These are phyloP conservation scores for Kodamaea jinghongensis DNA, from an alignment of 805 yeast species.

Conservation along the genomic window DNA sequence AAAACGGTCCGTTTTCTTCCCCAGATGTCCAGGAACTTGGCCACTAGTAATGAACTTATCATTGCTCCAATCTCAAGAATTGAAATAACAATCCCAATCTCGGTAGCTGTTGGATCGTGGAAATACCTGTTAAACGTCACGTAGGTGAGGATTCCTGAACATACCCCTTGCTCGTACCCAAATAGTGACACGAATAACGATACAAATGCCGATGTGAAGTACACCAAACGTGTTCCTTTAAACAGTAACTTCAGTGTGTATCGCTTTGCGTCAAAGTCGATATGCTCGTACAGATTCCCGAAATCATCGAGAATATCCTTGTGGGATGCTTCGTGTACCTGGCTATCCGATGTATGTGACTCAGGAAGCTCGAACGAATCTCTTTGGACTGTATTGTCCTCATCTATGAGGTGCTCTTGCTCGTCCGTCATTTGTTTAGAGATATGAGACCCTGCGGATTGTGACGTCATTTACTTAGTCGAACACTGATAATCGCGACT, in stretches of 20 bases:
- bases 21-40: constrained; percentile 70
- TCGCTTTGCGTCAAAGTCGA: constrained; percentile 34
- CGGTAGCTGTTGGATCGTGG: constrained; percentile 67
- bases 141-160: constrained; percentile 82
- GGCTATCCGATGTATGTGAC: neutral
- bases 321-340: neutral
- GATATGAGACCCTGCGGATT: constrained; percentile 1
- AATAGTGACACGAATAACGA: constrained; percentile 41
- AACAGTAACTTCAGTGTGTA: constrained; percentile 32
- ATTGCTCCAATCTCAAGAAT: constrained; percentile 87
- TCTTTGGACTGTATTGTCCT: neutral
- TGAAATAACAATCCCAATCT: constrained; percentile 84
- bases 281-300: constrained; percentile 34
- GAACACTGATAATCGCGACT: neutral
- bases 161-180: constrained; percentile 68
- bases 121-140: constrained; percentile 67
- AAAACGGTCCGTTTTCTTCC: constrained; percentile 81
- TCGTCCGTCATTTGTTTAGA: constrained; percentile 6
- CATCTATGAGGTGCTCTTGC: constrained; percentile 6
- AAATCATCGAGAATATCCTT: constrained; percentile 21
- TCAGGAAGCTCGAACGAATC: constrained; percentile 7
- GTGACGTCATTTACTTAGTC: constrained; percentile 3
- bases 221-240: constrained; percentile 40
- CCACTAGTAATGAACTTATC: constrained; percentile 73
- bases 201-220: constrained; percentile 45